Evolutionary conservation across 1,284 basidiomycete species (phyloP).

Genomic region (Ustilago bromivora): DNA sequence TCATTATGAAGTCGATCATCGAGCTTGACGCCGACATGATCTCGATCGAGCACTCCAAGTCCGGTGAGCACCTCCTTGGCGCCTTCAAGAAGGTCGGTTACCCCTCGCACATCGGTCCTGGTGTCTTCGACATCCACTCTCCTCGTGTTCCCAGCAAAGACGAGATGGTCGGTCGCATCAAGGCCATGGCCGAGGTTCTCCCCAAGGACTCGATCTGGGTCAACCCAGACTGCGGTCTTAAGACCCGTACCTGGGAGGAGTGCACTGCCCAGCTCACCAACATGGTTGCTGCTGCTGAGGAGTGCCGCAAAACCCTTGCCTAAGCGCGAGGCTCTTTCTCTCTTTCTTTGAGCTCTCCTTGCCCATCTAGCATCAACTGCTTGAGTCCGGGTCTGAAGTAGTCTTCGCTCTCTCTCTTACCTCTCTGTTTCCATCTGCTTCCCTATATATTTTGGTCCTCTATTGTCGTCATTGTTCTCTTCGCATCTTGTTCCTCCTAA

Average conservation of each 20-base stretch:
- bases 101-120: slow-evolving; percentile 97
- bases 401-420: background rate
- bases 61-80: slow-evolving; percentile 81
- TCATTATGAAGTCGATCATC: slow-evolving; percentile 98
- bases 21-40: slow-evolving; percentile 98
- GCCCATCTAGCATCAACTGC: slow-evolving; percentile 44
- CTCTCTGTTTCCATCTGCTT: slow-evolving; percentile 6
- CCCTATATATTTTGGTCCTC: slow-evolving; percentile 29
- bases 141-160: slow-evolving; percentile 88
- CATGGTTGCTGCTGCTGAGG: slow-evolving; percentile 74
- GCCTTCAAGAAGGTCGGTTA: slow-evolving; percentile 97
- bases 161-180: slow-evolving; percentile 94
- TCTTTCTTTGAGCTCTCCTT: slow-evolving; percentile 8
- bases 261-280: slow-evolving; percentile 76
- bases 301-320: slow-evolving; percentile 80
- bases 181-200: slow-evolving; percentile 75
- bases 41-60: slow-evolving; percentile 86
- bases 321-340: slow-evolving; percentile 26
- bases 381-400: slow-evolving; percentile 16
- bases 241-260: slow-evolving; percentile 69
- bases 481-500: slow-evolving; percentile 16
- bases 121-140: slow-evolving; percentile 95
- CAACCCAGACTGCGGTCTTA: slow-evolving; percentile 84
- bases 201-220: slow-evolving; percentile 75
- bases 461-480: slow-evolving; percentile 36